Percentiles rank a stretch among this genome's conserved stretches.
Evolutionary conservation across 2,329 filamentous ascomycete species (phyloP).

Genomic region (Pseudocercospora vitis): DNA sequence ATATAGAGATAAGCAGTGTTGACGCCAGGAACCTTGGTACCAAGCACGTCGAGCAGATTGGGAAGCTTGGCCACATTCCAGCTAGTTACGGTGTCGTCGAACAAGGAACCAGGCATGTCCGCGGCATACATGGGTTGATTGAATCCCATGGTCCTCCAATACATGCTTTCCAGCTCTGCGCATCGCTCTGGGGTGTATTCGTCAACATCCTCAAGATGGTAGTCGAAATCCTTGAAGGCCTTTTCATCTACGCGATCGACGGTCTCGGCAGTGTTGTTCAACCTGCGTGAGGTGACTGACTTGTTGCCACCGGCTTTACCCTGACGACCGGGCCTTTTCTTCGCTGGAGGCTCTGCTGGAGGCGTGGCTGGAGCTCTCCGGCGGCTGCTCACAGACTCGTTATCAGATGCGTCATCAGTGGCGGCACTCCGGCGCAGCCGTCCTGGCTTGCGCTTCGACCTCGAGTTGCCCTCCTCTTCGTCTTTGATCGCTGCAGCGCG

Average conservation of each 20-base stretch:
- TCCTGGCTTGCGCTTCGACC: conserved; percentile 52
- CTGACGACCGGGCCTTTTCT: conserved; percentile 47
- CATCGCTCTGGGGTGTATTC: conserved; percentile 90
- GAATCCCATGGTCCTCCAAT: conserved; percentile 97
- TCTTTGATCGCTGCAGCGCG: conserved; percentile 31
- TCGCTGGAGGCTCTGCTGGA: conserved; percentile 53
- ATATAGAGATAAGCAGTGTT: conserved; percentile 97
- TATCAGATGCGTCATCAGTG: conserved; percentile 34
- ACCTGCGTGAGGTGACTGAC: conserved; percentile 81
- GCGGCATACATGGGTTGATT: conserved; percentile 93
- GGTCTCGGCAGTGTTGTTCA: conserved; percentile 78
- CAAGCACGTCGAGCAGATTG: conserved; percentile 89
- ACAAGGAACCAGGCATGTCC: conserved; percentile 92
- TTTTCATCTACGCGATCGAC: conserved; percentile 82
- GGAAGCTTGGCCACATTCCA: conserved; percentile 97
- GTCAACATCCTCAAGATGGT: conserved; percentile 76
- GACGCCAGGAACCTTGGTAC: conserved; percentile 93
- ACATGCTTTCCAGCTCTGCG: conserved; percentile 88
- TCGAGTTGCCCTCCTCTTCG: conserved; percentile 31
- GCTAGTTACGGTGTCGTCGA: conserved; percentile 75
- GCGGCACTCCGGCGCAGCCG: conserved; percentile 46
- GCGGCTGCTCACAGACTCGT: conserved; percentile 27
- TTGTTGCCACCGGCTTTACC: conserved; percentile 62
- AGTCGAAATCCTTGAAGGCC: conserved; percentile 88
- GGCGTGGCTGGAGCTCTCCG: conserved; percentile 35